These are phyloP conservation scores for Thelonectria olida DNA, from an alignment of 2,329 filamentous ascomycete species.

Conservation along the genomic window DNA sequence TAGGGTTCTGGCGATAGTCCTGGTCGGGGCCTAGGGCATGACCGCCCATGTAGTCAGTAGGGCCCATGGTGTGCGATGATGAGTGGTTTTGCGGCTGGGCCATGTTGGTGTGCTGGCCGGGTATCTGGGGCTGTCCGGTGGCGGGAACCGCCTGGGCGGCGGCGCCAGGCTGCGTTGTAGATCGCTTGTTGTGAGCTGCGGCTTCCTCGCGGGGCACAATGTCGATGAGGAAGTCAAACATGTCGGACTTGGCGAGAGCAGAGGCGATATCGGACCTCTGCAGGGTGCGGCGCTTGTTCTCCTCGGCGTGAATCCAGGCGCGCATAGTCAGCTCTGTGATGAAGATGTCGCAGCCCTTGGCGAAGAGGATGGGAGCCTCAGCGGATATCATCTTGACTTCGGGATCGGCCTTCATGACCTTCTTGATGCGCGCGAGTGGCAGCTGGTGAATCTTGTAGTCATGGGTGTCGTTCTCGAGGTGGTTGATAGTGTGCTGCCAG, in stretches of 20 bases:
- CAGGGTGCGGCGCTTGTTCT: conserved; percentile 95
- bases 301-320: conserved; percentile 98
- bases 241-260: conserved; percentile 95
- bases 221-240: conserved; percentile 99
- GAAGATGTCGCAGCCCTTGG: conserved; percentile 98
- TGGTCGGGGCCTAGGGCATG: conserved; percentile 74
- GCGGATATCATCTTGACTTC: conserved; percentile 99
- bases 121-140: conserved; percentile 61
- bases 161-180: conserved; percentile 60
- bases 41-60: conserved; percentile 69
- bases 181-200: conserved; percentile 82
- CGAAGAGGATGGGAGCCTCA: conserved; percentile 96
- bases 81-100: conserved; percentile 66
- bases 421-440: conserved; percentile 97
- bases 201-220: conserved; percentile 98
- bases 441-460: conserved; percentile 99
- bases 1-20: conserved; percentile 81
- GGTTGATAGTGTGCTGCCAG: conserved; percentile 98
- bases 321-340: conserved; percentile 99
- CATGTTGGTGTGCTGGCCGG: conserved; percentile 59
- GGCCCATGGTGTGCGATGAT: conserved; percentile 65
- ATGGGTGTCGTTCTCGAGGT: conserved; percentile 92
- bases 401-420: conserved; percentile 99
- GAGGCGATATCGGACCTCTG: conserved; percentile 97
- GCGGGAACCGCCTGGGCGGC: conserved; percentile 56